Percentiles rank a stretch among this genome's conserved stretches.
Evolutionary conservation across 345 rosid genomes (phyloP).

Genomic region (Gossypium rotundifolium): DNA sequence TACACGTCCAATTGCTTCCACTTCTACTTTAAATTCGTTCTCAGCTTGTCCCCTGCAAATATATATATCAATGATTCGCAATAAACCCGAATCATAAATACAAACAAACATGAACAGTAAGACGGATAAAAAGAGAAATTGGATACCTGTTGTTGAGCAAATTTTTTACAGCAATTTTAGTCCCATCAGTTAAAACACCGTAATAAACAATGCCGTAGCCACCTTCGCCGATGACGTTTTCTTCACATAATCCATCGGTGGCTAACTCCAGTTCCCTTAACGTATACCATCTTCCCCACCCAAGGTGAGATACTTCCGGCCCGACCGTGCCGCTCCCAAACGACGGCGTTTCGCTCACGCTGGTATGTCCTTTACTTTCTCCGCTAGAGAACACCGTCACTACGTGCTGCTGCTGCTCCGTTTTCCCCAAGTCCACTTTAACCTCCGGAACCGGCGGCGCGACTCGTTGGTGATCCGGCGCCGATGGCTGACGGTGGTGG

Average conservation of each 20-base stretch:
- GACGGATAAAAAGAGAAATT: background rate
- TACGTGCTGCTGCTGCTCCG: constrained; percentile 42
- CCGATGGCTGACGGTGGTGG: constrained; percentile 26
- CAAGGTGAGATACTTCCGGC: constrained; percentile 94
- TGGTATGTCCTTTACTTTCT: constrained; percentile 65
- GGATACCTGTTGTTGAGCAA: background rate
- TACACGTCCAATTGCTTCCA: background rate
- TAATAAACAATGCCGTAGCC: background rate
- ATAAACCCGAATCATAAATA: too few species aligned
- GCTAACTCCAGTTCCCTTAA: constrained; percentile 83
- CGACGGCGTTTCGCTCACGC: constrained; percentile 46
- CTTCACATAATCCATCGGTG: constrained; percentile 53
- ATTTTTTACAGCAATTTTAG: background rate
- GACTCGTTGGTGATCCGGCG: constrained; percentile 29
- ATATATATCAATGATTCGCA: background rate
- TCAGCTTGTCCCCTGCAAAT: background rate
- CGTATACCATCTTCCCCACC: constrained; percentile 97
- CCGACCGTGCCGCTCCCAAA: constrained; percentile 60
- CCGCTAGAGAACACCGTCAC: constrained; percentile 81
- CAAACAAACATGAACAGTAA: background rate
- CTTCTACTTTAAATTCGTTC: background rate
- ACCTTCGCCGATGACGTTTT: background rate
- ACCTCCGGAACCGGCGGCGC: constrained; percentile 55
- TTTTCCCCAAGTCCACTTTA: constrained; percentile 73
- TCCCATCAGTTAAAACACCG: background rate